Conservation (phyloP, 2,329 filamentous ascomycete genomes). For the Akanthomyces muscarius region DNA sequence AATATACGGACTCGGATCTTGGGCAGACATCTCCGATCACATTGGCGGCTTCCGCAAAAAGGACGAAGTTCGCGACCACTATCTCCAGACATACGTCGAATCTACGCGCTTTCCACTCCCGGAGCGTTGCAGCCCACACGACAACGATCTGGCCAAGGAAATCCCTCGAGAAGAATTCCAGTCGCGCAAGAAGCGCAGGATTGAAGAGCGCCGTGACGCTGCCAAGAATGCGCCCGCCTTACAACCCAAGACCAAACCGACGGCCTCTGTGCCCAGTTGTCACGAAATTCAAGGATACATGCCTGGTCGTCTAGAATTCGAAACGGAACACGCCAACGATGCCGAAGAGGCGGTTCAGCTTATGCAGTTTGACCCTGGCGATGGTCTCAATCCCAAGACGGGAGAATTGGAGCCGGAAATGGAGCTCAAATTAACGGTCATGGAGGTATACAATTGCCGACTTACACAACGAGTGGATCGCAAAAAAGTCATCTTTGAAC, state of each 20-base stretch:
- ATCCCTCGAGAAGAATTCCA: constrained; percentile 93
- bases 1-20: constrained; percentile 92
- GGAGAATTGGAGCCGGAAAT: constrained; percentile 91
- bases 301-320: constrained; percentile 94
- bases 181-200: constrained; percentile 83
- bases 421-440: constrained; percentile 94
- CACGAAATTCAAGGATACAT: constrained; percentile 99
- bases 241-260: constrained; percentile 91
- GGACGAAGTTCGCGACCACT: constrained; percentile 94
- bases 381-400: constrained; percentile 80
- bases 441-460: constrained; percentile 95
- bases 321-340: constrained; percentile 96
- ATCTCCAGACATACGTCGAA: constrained; percentile 81
- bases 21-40: constrained; percentile 97
- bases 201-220: constrained; percentile 85
- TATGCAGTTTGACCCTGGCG: constrained; percentile 96
- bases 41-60: constrained; percentile 93
- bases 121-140: constrained; percentile 75
- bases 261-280: constrained; percentile 89
- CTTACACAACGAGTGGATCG: constrained; percentile 87
- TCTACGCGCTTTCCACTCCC: constrained; percentile 83
- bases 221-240: constrained; percentile 79
- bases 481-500: constrained; percentile 96
- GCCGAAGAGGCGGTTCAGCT: constrained; percentile 97
- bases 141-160: constrained; percentile 72